Conservation (phyloP, 495 filamentous ascomycete species). For the Neurospora intermedia region DNA sequence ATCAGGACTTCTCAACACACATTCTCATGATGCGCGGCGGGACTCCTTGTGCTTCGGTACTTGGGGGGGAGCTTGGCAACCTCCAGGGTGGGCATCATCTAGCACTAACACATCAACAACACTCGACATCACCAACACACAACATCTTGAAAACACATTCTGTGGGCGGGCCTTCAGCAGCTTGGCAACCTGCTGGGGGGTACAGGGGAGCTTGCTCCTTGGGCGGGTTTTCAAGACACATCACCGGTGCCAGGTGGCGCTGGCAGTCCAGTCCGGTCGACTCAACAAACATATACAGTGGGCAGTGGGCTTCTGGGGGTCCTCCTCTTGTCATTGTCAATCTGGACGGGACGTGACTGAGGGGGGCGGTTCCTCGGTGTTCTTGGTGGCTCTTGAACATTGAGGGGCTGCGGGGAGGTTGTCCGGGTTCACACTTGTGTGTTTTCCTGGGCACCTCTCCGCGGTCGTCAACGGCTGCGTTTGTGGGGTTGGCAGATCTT, state of each 20-base stretch:
- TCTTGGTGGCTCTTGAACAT: not conserved
- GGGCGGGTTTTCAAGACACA: not conserved
- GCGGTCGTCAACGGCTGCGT: not conserved
- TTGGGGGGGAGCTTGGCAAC: not conserved
- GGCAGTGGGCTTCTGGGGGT: not conserved
- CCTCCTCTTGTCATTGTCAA: not conserved
- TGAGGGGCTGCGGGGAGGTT: not conserved
- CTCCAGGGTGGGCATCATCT: not conserved
- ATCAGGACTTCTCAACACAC: not conserved
- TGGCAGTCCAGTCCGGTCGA: not conserved
- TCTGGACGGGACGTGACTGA: not conserved
- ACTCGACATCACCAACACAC: not conserved
- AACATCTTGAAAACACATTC: not conserved
- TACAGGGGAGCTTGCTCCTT: not conserved
- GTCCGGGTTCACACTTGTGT: not conserved
- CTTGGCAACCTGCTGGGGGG: not conserved
- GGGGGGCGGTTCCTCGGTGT: not conserved
- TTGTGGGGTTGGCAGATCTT: not conserved
- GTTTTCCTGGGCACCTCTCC: not conserved
- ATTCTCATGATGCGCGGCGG: not conserved
- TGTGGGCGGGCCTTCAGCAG: not conserved
- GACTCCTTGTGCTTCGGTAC: not conserved
- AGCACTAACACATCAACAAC: not conserved
- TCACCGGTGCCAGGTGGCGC: not conserved
- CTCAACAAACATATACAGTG: not conserved